Base-by-base conservation (phyloP, 371 early-diverging fungal genomes). In the Zychaea mexicana region DNA sequence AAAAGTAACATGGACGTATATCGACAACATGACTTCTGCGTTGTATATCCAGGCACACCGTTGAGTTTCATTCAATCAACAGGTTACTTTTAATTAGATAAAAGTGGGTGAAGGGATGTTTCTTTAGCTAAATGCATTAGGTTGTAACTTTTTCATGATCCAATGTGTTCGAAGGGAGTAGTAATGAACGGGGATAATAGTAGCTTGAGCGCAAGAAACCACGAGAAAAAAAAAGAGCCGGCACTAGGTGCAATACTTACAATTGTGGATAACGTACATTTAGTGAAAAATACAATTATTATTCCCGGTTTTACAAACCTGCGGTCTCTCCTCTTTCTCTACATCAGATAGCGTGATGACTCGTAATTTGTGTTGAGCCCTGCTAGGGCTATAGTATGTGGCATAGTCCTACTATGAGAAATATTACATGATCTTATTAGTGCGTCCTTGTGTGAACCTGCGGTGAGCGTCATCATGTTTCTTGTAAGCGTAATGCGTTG, bases 231-330 rank as follows among this genome's bases (percentile, higher is more conserved):
- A 39, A 42, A 42, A 42, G 42, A 15, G 17, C 42, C 42, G 42
- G 42, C n/a, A 15, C 45, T 10, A 19, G 22, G 5, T 19, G 10
- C 49, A 49, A 49, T 49, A 49, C 46, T 17, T 46, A 46, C 46
- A 46, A 46, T 46, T 46, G 46, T 46, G 46, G 46, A 46, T 22
- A 49, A 49, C 49, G 22, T 49, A 49, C 49, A 49, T 22, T 49
- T 49, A 49, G 22, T 19, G 49, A 49, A 49, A 47, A 49, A 49
- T 49, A 49, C 49, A 22, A 49, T 49, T 49, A 49, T 49, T 49
- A 49, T 49, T 49, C 49, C 49, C 22, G 49, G 49, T 22, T 49
- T 49, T 49, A 49, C 49, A 49, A 49, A 49, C 49, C 49, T 49
- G 49, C 49, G 49, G 42, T 42, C 15, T 15, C 36, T 36, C 15